These are phyloP conservation scores for Vigna trinervia DNA, from an alignment of 306 rosid genomes.

Conservation along the genomic window DNA sequence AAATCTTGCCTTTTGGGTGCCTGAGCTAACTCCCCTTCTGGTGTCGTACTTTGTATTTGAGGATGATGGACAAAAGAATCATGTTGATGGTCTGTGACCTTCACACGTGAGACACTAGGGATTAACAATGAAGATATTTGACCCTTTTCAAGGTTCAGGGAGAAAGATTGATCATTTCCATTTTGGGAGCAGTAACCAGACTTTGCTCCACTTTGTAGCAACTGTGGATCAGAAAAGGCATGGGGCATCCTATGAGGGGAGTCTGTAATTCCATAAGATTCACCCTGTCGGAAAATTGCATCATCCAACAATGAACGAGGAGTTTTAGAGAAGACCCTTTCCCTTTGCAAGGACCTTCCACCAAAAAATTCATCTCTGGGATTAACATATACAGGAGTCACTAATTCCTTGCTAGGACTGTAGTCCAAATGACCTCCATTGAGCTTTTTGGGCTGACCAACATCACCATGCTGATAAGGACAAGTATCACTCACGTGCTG, in stretches of 20 bases:
- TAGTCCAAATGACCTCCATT: conserved; percentile 45
- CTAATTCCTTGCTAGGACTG: conserved; percentile 41
- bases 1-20: conserved; percentile 50
- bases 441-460: conserved; percentile 40
- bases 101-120: conserved; percentile 53
- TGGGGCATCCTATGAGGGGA: conserved; percentile 58
- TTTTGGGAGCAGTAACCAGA: conserved; percentile 65
- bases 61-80: conserved; percentile 49
- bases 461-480: conserved; percentile 44
- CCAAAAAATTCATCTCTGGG: conserved; percentile 47
- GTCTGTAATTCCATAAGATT: conserved; percentile 44
- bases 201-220: conserved; percentile 62
- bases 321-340: conserved; percentile 48
- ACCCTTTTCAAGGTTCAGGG: conserved; percentile 57
- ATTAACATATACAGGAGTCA: conserved; percentile 36
- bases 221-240: conserved; percentile 75
- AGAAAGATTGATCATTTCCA: conserved; percentile 52
- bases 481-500: conserved; percentile 41
- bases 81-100: conserved; percentile 44
- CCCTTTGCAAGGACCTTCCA: conserved; percentile 51
- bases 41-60: conserved; percentile 47
- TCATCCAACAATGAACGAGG: conserved; percentile 49
- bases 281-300: conserved; percentile 45
- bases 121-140: conserved; percentile 50
- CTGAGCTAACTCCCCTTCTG: conserved; percentile 52